Evolutionary conservation across 2,329 filamentous ascomycete species (phyloP).

Genomic region (Aspergillus puulaauensis): DNA sequence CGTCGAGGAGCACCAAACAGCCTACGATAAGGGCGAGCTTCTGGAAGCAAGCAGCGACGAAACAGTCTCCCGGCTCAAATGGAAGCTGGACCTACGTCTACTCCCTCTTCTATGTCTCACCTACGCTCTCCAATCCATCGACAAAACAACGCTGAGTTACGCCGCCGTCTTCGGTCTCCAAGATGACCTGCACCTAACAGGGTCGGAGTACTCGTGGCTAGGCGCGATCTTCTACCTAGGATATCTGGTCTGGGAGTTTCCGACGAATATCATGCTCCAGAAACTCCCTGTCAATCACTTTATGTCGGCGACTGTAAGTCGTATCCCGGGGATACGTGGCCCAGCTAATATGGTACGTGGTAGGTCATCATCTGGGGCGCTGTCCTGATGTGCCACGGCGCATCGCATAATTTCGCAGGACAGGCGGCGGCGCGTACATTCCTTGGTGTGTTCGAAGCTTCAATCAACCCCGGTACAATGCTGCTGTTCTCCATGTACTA

Average conservation of each 20-base stretch:
- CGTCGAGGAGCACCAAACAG: background rate
- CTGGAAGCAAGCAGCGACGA: background rate
- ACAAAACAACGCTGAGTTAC: slow-evolving; percentile 38
- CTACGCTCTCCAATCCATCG: background rate
- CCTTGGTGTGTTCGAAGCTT: slow-evolving; percentile 1
- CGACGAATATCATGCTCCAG: slow-evolving; percentile 27
- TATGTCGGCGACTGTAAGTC: background rate
- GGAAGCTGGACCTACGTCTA: background rate
- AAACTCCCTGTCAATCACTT: slow-evolving; percentile 15
- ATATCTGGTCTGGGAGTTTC: slow-evolving; percentile 38
- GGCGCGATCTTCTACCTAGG: slow-evolving; percentile 46
- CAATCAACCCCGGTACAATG: slow-evolving; percentile 52
- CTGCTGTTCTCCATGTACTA: slow-evolving; percentile 57
- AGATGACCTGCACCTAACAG: slow-evolving; percentile 42
- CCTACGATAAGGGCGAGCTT: background rate
- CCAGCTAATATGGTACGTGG: background rate
- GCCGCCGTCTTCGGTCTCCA: slow-evolving; percentile 54
- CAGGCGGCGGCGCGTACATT: background rate
- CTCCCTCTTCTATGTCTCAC: background rate
- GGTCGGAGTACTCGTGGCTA: slow-evolving; percentile 42
- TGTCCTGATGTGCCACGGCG: slow-evolving; percentile 8
- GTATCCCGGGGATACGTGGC: background rate
- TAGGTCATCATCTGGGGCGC: slow-evolving; percentile 16
- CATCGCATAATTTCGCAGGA: slow-evolving; percentile 1
- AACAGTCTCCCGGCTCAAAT: background rate